Percentiles rank a stretch among this genome's conserved stretches.
Evolutionary conservation across 139 green algal genomes (phyloP).

Genomic region (Micromonas commoda): DNA sequence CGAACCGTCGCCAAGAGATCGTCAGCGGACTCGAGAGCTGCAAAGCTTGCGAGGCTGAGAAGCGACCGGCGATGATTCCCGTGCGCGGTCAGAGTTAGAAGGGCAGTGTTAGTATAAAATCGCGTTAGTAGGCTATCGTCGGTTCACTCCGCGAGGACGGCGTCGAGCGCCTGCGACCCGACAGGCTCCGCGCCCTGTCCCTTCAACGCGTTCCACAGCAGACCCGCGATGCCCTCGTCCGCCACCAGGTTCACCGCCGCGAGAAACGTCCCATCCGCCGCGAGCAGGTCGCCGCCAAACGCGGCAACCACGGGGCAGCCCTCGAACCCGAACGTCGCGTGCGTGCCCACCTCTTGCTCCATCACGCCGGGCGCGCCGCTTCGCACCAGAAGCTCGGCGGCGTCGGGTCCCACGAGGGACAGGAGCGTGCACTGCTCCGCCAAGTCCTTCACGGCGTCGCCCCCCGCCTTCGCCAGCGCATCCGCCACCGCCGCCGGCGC

Average conservation of each 20-base stretch:
- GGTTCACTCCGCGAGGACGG: too few species aligned
- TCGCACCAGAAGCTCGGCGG: not conserved
- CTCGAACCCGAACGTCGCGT: not conserved
- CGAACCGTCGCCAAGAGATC: too few species aligned
- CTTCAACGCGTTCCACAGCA: slow-evolving; percentile 5
- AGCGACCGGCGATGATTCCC: too few species aligned
- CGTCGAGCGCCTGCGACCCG: slow-evolving; percentile 23
- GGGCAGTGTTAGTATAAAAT: too few species aligned
- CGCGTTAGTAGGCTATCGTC: too few species aligned
- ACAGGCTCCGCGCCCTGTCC: not conserved
- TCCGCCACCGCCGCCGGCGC: not conserved
- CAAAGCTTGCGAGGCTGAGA: too few species aligned
- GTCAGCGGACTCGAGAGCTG: too few species aligned
- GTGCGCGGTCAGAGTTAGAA: too few species aligned
- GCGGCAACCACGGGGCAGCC: not conserved
- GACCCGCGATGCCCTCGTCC: slow-evolving; percentile 7
- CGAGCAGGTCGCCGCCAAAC: not conserved
- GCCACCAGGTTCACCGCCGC: not conserved
- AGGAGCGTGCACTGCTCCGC: not conserved
- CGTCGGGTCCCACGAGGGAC: not conserved
- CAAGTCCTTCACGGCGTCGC: not conserved
- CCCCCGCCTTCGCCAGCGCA: not conserved
- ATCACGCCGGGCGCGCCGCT: not conserved
- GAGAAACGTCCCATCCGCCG: not conserved
- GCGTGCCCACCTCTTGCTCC: not conserved